Percentiles rank a stretch among this genome's conserved stretches.
Evolutionary conservation across 1,284 basidiomycete genomes (phyloP).

Genomic region (Pseudozyma sp.): DNA sequence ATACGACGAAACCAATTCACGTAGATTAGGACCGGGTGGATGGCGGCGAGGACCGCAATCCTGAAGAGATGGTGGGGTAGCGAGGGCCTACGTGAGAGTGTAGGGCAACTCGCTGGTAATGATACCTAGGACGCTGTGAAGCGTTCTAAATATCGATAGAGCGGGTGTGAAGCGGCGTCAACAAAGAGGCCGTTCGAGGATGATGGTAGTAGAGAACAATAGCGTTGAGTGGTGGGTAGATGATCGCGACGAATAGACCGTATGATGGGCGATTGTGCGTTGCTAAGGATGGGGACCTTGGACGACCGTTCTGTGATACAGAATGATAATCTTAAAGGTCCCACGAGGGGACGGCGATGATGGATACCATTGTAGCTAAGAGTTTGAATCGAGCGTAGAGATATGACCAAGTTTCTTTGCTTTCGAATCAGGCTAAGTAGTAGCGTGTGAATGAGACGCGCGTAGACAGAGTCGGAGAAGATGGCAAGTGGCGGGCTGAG

Average conservation of each 20-base stretch:
- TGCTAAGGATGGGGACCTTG: conserved; percentile 21
- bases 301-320: conserved; percentile 25
- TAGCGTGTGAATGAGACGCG: neutral
- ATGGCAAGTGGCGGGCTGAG: conserved; percentile 23
- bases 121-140: conserved; percentile 21
- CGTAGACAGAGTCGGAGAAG: neutral
- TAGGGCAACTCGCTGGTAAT: conserved; percentile 20
- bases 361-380: conserved; percentile 20
- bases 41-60: conserved; percentile 35
- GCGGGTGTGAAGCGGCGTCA: conserved; percentile 12
- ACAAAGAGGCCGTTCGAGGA: conserved; percentile 5
- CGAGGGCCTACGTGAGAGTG: conserved; percentile 20
- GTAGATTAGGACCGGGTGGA: conserved; percentile 51
- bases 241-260: conserved; percentile 10
- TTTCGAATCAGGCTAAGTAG: neutral
- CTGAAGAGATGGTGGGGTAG: conserved; percentile 9
- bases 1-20: conserved; percentile 56
- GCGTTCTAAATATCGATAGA: conserved; percentile 19
- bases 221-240: conserved; percentile 2
- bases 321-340: conserved; percentile 35
- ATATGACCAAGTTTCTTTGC: neutral
- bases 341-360: conserved; percentile 42
- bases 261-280: conserved; percentile 10
- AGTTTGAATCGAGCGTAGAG: conserved; percentile 1
- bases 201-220: neutral